These are phyloP conservation scores for Colletotrichum sublineola DNA, from an alignment of 2,329 filamentous ascomycete genomes.

Conservation along the genomic window DNA sequence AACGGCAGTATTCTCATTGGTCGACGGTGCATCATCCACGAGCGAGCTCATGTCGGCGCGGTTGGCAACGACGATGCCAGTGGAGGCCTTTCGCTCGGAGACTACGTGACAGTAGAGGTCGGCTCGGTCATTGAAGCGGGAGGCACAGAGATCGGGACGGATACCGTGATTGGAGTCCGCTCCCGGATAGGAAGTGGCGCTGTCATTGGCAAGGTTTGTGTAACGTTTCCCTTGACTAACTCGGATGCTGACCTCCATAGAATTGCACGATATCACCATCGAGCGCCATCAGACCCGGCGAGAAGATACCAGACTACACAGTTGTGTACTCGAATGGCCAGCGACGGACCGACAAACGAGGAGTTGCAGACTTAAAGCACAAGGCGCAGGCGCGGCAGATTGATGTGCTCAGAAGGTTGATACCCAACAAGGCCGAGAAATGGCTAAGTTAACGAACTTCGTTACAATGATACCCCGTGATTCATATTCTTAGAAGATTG, in stretches of 20 bases:
- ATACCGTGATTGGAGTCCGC: conserved; percentile 71
- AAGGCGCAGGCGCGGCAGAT: conserved; percentile 76
- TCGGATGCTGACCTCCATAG: conserved; percentile 50
- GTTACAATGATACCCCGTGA: conserved; percentile 31
- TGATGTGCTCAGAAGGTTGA: conserved; percentile 75
- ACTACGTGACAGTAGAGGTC: conserved; percentile 73
- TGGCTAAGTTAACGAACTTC: conserved; percentile 34
- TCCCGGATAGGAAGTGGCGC: conserved; percentile 71
- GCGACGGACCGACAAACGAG: conserved; percentile 69
- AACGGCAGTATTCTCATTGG: conserved; percentile 85
- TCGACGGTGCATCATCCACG: conserved; percentile 84
- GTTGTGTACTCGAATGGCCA: conserved; percentile 77
- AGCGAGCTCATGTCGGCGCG: conserved; percentile 71
- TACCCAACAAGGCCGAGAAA: conserved; percentile 66
- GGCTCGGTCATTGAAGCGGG: conserved; percentile 73
- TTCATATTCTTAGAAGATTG: neutral
- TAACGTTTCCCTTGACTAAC: neutral
- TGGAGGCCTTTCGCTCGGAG: conserved; percentile 68
- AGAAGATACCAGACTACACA: conserved; percentile 73
- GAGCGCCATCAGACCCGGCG: conserved; percentile 69
- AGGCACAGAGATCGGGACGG: conserved; percentile 72
- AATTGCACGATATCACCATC: conserved; percentile 79
- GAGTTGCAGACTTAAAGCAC: conserved; percentile 73
- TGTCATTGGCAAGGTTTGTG: conserved; percentile 70
- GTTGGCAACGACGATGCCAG: conserved; percentile 49